Conservation (phyloP, 768 basidiomycete species). For the Austroboletus festivus region DNA sequence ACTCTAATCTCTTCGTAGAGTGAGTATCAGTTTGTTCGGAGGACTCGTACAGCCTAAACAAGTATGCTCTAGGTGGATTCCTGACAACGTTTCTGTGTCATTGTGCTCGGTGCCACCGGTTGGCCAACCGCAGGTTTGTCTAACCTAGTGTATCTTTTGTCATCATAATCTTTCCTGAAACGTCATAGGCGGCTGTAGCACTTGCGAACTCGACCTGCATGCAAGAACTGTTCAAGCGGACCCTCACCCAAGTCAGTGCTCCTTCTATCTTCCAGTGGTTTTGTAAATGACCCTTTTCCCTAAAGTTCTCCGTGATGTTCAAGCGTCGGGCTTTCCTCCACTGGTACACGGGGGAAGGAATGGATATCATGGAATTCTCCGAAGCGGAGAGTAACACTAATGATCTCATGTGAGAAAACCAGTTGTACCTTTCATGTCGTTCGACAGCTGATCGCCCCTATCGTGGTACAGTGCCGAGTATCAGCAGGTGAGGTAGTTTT, state of each 20-base stretch:
- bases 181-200: slow-evolving; percentile 58
- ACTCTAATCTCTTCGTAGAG: slow-evolving; percentile 78
- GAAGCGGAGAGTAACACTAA: slow-evolving; percentile 83
- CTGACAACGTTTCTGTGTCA: slow-evolving; percentile 84
- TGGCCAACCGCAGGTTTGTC: slow-evolving; percentile 63
- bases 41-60: slow-evolving; percentile 1
- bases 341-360: slow-evolving; percentile 90
- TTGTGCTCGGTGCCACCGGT: slow-evolving; percentile 82
- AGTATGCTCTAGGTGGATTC: slow-evolving; percentile 65
- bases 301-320: slow-evolving; percentile 76
- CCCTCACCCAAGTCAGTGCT: slow-evolving; percentile 50
- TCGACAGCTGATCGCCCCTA: slow-evolving; percentile 7
- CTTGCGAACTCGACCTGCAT: slow-evolving; percentile 79
- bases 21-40: slow-evolving; percentile 32
- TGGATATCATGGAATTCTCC: slow-evolving; percentile 81
- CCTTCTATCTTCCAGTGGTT: not conserved
- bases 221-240: slow-evolving; percentile 83
- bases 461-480: slow-evolving; percentile 69
- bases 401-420: slow-evolving; percentile 73
- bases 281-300: slow-evolving; percentile 1
- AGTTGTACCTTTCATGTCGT: not conserved
- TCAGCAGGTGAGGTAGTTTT: slow-evolving; percentile 58
- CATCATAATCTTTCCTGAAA: slow-evolving; percentile 12
- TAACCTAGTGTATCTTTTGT: not conserved
- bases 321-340: slow-evolving; percentile 84